phyloP scores from a whole-genome alignment of 2,329 filamentous ascomycete genomes.

The Ambrosiella xylebori region DNA sequence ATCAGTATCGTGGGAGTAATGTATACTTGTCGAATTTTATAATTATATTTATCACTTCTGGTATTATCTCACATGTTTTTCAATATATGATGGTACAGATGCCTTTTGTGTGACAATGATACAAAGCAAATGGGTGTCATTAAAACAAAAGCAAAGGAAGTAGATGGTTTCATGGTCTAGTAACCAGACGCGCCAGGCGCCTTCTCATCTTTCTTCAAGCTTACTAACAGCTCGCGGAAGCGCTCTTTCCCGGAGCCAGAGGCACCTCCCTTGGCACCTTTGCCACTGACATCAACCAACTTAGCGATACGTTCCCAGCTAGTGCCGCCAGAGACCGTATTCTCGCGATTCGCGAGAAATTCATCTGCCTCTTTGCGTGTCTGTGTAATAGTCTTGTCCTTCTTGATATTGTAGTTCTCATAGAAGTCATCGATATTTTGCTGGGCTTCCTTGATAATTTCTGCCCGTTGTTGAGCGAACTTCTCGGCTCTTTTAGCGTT shows the following conservation, averaged over 20 bases:
- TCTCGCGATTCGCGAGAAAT: constrained; percentile 74
- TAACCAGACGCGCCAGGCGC: constrained; percentile 49
- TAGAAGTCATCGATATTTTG: constrained; percentile 98
- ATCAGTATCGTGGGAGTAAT: background rate
- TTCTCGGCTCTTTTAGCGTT: constrained; percentile 73
- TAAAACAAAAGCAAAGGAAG: constrained; percentile 4
- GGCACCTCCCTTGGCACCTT: constrained; percentile 72
- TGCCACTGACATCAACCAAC: constrained; percentile 90
- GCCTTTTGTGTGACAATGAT: background rate
- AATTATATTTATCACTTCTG: background rate
- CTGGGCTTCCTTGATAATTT: constrained; percentile 77
- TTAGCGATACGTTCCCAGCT: constrained; percentile 98
- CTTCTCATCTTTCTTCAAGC: constrained; percentile 85
- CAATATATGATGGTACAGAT: background rate
- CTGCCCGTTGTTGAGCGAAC: constrained; percentile 62
- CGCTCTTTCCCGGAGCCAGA: constrained; percentile 87
- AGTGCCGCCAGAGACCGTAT: constrained; percentile 84
- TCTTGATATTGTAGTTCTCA: constrained; percentile 97
- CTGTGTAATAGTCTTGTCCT: constrained; percentile 81
- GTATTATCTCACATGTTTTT: background rate
- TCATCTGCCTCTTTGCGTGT: constrained; percentile 84
- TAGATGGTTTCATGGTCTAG: constrained; percentile 20
- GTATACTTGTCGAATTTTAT: background rate
- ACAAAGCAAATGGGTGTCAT: background rate
- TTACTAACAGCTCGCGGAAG: constrained; percentile 79